Base-by-base conservation (phyloP, 352 stramenopile genomes). In the Pythium graminicola region DNA sequence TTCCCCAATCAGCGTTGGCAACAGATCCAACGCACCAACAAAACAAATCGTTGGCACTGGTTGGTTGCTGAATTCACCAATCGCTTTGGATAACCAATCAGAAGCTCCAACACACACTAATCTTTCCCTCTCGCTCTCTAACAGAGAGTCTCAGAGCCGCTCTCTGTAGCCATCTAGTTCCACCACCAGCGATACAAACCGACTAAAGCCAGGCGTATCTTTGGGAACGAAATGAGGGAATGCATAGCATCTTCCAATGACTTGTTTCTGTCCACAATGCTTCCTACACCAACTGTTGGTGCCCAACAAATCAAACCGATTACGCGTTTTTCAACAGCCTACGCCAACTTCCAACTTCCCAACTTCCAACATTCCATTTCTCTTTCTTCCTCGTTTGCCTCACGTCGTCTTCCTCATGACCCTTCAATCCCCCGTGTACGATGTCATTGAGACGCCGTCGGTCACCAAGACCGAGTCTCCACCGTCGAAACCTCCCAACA, bases 371-470 rank as follows among this genome's bases (percentile, higher is more conserved):
- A 38, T 16, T 38, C 31, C 31, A 16, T 38, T 16, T 38, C 31
- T 38, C 31, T 38, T 38, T 16, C 31, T 9, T 38, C 31, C 31
- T n/a, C n/a, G n/a, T n/a, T n/a, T n/a, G n/a, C n/a, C n/a, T n/a
- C n/a, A n/a, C n/a, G n/a, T n/a, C n/a, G n/a, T n/a, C n/a, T n/a
- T n/a, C n/a, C n/a, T n/a, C 24, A 62, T 62, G 54, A 23, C 47
- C 5, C 39, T 36, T 1, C 35, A 40, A 31, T 56, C 54, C 11
- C 46, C 54, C 27, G 38, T 50, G 45, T 66, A 66, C 51, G 51
- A 60, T 41, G 58, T 61, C 45, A 46, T 66, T 27, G 58, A 61
- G 58, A 57, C 58, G 45, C 52, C 58, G 35, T 50, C 58, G 5
- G 50, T 38, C 20, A 32, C 24, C 20, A 46, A 53, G 2, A 16